Evolutionary conservation across 1,284 basidiomycete genomes (phyloP).

Genomic region (Marasmius fiardii): DNA sequence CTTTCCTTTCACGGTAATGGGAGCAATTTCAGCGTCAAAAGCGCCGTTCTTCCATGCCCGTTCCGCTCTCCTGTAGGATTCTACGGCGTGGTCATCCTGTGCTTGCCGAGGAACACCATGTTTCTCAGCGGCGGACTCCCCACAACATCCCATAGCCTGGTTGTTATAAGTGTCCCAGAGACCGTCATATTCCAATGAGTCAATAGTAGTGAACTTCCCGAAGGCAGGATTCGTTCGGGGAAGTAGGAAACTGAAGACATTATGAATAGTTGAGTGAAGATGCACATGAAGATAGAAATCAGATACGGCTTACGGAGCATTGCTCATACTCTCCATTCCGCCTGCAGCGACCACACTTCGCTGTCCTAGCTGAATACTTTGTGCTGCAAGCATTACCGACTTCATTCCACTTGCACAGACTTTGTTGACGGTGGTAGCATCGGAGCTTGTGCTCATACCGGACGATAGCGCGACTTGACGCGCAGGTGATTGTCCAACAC

Average conservation of each 20-base stretch:
- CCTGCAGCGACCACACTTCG: conserved; percentile 88
- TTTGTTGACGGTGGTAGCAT: conserved; percentile 99
- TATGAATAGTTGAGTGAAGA: conserved; percentile 3
- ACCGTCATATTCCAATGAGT: conserved; percentile 91
- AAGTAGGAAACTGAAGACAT: conserved; percentile 75
- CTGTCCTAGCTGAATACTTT: conserved; percentile 87
- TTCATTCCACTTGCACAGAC: conserved; percentile 98
- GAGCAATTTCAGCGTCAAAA: conserved; percentile 88
- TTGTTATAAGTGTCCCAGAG: conserved; percentile 97
- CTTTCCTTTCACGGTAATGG: conserved; percentile 92
- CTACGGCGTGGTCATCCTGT: conserved; percentile 88
- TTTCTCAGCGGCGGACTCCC: conserved; percentile 85
- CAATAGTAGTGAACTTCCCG: conserved; percentile 85
- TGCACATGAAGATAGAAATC: conserved; percentile 6
- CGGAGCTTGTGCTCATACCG: conserved; percentile 81
- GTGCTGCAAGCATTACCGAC: conserved; percentile 89
- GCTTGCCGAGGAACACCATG: conserved; percentile 81
- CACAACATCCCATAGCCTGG: conserved; percentile 96
- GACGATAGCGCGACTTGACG: conserved; percentile 91
- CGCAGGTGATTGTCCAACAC: conserved; percentile 93
- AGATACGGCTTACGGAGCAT: conserved; percentile 72
- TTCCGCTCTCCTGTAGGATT: conserved; percentile 92
- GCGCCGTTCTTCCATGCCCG: conserved; percentile 86
- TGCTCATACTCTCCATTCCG: conserved; percentile 98
- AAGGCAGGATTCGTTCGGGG: conserved; percentile 87